phyloP scores from a whole-genome alignment of 805 yeast species.

The Lachancea cidri region DNA sequence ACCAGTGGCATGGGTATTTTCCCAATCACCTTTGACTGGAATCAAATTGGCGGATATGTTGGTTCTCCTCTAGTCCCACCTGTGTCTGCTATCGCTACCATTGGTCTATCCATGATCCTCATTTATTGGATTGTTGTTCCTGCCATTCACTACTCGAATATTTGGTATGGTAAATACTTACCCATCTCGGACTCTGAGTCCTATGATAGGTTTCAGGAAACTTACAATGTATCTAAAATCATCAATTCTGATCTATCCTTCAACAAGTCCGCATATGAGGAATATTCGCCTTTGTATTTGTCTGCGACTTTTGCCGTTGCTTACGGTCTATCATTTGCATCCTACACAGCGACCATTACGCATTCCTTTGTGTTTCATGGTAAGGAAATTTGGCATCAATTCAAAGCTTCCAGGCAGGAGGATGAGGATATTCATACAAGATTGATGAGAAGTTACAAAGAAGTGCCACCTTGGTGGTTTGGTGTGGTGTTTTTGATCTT shows the following conservation, averaged over 20 bases:
- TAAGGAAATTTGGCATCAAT: conserved; percentile 42
- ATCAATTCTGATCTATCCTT: conserved; percentile 40
- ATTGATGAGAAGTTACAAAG: conserved; percentile 51
- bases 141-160: conserved; percentile 46
- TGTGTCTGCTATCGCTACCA: conserved; percentile 38
- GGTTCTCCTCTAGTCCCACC: conserved; percentile 66
- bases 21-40: conserved; percentile 71
- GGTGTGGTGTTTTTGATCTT: conserved; percentile 39
- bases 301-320: conserved; percentile 55
- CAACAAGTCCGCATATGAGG: conserved; percentile 42
- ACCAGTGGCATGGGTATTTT: conserved; percentile 55
- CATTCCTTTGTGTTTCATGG: conserved; percentile 54
- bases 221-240: conserved; percentile 46
- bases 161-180: conserved; percentile 52
- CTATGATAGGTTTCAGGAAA: conserved; percentile 45
- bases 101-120: conserved; percentile 42
- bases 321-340: conserved; percentile 57
- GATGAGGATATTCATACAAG: conserved; percentile 41
- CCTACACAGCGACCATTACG: conserved; percentile 51
- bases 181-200: conserved; percentile 49
- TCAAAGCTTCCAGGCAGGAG: conserved; percentile 21
- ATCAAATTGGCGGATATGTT: conserved; percentile 47
- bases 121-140: conserved; percentile 51
- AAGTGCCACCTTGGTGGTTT: conserved; percentile 64
- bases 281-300: conserved; percentile 59